Evolutionary conservation across 495 filamentous ascomycete species (phyloP).

Genomic region (Astrothelium macrocarpum): DNA sequence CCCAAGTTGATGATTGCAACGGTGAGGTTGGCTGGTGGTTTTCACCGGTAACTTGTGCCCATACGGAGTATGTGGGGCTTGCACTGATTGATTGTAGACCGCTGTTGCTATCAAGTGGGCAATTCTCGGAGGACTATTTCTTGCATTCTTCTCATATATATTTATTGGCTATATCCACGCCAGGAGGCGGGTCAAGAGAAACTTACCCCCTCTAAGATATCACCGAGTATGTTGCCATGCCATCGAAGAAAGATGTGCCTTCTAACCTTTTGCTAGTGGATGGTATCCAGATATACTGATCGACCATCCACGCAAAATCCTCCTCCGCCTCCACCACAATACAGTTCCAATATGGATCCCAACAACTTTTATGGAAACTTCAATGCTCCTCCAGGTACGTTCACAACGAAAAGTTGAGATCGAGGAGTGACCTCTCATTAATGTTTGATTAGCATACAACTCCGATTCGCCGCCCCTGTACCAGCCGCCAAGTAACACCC

Average conservation of each 20-base stretch:
- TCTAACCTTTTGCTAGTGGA: not conserved
- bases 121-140: conserved; percentile 43
- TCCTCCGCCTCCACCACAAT: not conserved
- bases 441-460: not conserved
- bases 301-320: not conserved
- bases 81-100: conserved; percentile 30
- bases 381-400: conserved; percentile 2
- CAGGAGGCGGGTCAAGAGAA: conserved; percentile 50
- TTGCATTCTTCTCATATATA: conserved; percentile 44
- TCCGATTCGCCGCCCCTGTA: not conserved
- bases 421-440: not conserved
- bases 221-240: conserved; percentile 36
- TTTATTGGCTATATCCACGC: conserved; percentile 56
- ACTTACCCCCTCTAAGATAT: conserved; percentile 52
- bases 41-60: not conserved
- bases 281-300: not conserved
- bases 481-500: not conserved
- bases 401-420: not conserved
- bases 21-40: not conserved
- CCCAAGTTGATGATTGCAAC: not conserved
- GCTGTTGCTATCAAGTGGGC: conserved; percentile 59
- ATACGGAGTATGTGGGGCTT: too few relatives aligned
- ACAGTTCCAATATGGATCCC: not conserved
- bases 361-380: conserved; percentile 3
- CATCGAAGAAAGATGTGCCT: not conserved